Conservation (phyloP, 2,329 filamentous ascomycete genomes). For the Aspergillus sp. region DNA sequence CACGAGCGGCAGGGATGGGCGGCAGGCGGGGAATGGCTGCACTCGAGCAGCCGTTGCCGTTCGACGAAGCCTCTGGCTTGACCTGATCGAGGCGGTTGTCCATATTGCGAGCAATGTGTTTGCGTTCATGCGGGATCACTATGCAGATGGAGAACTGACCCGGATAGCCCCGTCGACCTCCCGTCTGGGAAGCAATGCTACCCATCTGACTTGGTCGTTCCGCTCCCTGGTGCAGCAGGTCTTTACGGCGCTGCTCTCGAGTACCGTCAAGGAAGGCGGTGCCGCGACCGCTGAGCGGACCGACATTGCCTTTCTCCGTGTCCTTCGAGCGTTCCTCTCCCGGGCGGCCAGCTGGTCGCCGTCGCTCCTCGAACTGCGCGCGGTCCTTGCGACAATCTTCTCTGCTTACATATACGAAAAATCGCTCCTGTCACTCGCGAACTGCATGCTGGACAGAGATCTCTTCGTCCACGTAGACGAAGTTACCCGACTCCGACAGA, state of each 20-base stretch:
- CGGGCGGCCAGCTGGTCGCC: constrained; percentile 73
- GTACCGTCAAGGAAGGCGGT: constrained; percentile 49
- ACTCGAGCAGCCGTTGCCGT: constrained; percentile 47
- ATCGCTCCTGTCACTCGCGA: constrained; percentile 75
- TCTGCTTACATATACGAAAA: constrained; percentile 93
- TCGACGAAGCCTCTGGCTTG: constrained; percentile 59
- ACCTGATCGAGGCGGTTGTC: constrained; percentile 55
- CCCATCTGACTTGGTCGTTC: constrained; percentile 54
- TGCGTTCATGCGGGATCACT: constrained; percentile 39
- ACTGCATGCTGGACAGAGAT: constrained; percentile 76
- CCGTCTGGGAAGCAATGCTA: constrained; percentile 10
- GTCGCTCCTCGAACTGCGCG: constrained; percentile 74
- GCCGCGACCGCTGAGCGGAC: constrained; percentile 25
- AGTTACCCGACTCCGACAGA: constrained; percentile 63
- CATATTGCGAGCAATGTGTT: constrained; percentile 56
- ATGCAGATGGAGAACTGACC: constrained; percentile 15
- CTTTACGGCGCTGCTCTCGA: constrained; percentile 75
- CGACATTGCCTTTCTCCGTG: constrained; percentile 73
- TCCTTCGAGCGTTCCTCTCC: constrained; percentile 79
- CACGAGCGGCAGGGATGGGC: constrained; percentile 20
- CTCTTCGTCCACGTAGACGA: constrained; percentile 74
- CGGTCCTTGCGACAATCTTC: constrained; percentile 81
- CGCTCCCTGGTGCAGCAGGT: constrained; percentile 78
- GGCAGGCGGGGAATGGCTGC: constrained; percentile 33
- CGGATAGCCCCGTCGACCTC: constrained; percentile 4